A percentile compares a stretch with the other conserved stretches of the same genome.
Evolutionary conservation across 352 stramenopile species (phyloP).

Genomic region (Pythium diclinum): DNA sequence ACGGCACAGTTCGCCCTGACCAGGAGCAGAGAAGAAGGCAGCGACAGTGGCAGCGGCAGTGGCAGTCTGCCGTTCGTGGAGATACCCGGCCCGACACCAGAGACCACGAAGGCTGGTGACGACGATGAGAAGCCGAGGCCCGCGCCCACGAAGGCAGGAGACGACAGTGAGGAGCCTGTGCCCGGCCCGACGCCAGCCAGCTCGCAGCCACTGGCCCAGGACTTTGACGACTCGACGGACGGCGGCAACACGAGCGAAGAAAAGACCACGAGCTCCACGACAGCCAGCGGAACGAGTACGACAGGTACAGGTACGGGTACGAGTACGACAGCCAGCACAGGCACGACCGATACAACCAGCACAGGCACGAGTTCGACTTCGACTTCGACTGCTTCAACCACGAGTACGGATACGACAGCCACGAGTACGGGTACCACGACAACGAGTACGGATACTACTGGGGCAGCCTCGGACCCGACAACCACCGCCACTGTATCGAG

Average conservation of each 20-base stretch:
- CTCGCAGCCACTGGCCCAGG: neutral
- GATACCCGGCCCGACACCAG: neutral
- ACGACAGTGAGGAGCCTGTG: neutral
- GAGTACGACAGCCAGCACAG: too few species aligned
- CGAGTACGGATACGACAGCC: neutral
- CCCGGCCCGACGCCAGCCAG: neutral
- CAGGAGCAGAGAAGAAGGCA: neutral
- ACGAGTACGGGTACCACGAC: neutral
- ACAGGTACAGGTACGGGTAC: too few species aligned
- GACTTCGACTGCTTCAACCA: neutral
- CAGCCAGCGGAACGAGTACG: too few species aligned
- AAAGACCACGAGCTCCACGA: neutral
- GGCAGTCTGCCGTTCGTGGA: neutral
- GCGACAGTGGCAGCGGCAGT: too few species aligned
- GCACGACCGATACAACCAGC: too few species aligned
- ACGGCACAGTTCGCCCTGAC: neutral
- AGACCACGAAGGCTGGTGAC: neutral
- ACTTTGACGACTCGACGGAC: neutral
- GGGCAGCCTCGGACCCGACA: neutral
- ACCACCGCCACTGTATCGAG: constrained; percentile 6
- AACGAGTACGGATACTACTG: neutral
- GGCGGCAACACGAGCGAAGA: neutral
- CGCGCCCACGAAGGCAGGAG: neutral
- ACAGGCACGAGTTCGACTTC: too few species aligned
- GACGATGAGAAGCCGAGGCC: neutral